Evolutionary conservation across 495 filamentous ascomycete genomes (phyloP).

Genomic region (Hypomontagnella submonticulosa): DNA sequence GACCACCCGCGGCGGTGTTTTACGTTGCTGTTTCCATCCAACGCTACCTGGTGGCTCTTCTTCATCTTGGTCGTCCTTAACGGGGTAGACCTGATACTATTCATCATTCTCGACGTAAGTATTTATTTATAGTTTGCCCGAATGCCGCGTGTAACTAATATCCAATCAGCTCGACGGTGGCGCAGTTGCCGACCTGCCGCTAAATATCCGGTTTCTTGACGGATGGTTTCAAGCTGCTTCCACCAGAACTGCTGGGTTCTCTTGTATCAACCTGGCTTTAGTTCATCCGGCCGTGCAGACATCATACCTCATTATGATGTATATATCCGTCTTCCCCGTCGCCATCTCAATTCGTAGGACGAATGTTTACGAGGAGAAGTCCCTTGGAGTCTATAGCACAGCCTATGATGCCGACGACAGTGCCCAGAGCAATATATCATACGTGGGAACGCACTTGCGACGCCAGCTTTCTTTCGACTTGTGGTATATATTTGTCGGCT

Average conservation of each 20-base stretch:
- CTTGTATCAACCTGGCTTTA: slow-evolving; percentile 76
- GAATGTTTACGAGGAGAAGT: slow-evolving; percentile 97
- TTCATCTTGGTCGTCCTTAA: slow-evolving; percentile 85
- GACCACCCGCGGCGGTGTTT: slow-evolving; percentile 97
- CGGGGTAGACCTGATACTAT: slow-evolving; percentile 84
- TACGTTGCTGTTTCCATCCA: slow-evolving; percentile 87
- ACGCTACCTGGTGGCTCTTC: slow-evolving; percentile 97
- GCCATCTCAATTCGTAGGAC: slow-evolving; percentile 93
- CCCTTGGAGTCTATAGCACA: slow-evolving; percentile 78
- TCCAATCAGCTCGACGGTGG: slow-evolving; percentile 71
- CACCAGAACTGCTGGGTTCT: slow-evolving; percentile 89
- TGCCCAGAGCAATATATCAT: slow-evolving; percentile 70
- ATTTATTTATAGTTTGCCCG: not conserved
- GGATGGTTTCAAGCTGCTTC: slow-evolving; percentile 89
- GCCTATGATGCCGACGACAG: slow-evolving; percentile 52
- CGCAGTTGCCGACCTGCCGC: slow-evolving; percentile 68
- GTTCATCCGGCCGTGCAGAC: slow-evolving; percentile 94
- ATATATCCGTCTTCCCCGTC: slow-evolving; percentile 96
- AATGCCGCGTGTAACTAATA: slow-evolving; percentile 31
- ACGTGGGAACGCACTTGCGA: slow-evolving; percentile 87
- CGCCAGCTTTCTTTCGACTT: slow-evolving; percentile 92
- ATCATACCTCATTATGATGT: slow-evolving; percentile 99
- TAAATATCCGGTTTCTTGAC: slow-evolving; percentile 78
- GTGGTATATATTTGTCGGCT: slow-evolving; percentile 91
- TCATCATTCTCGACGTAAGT: slow-evolving; percentile 87